Evolutionary conservation across 164 flowering plant genomes (phyloP), one percentile per base, ranked within the genome.

Genomic region (Magnolia sinica): DNA sequence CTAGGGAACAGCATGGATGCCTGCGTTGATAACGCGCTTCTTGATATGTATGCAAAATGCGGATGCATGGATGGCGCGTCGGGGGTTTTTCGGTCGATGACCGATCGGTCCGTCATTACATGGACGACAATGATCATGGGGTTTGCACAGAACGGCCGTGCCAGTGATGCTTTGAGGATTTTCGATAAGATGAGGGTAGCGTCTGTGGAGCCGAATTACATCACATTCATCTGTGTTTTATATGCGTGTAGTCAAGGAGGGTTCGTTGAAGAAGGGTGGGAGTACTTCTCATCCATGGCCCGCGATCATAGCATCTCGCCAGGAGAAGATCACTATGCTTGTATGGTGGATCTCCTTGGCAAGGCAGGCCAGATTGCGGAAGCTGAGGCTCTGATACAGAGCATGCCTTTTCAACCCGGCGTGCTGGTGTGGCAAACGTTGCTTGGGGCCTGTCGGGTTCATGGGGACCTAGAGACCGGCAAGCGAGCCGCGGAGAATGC

Each of bases 91-190:
- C 72, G 52, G 2, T 76, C 77, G 7, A 89, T 93, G 90, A 67
- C 65, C 1, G 87, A 85, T 31, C 82, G 78, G 3, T 77, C 91
- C 1, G 88, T 87, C 7, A 84, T 93, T 66, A 83, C 98, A 5
- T 93, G 96, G 93, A 91, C 93, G 10, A 87, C 96, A 0, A 86
- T 93, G 92, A 89, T 93, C 19, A 89, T 87, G 89, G 98, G 91
- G 20, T 91, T 82, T 74, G 92, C 92, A 1, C 91, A 87, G 59
- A 93, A 92, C 76, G 93, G 95, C 14, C 77, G 77, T 69, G 78
- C 85, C 7, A 77, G 77, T 73, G 83, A 89, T 79, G 96, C 92
- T 64, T 68, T 93, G 18, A 74, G 83, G 61, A 61, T 85, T 45
- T 93, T 91, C 27, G 86, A 91, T 31, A 83, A 82, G 80, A 91